A percentile compares a stretch with the other conserved stretches of the same genome.
These are phyloP conservation scores for Emmonsiellopsis sp. DNA, from an alignment of 2,329 filamentous ascomycete genomes.

Conservation along the genomic window DNA sequence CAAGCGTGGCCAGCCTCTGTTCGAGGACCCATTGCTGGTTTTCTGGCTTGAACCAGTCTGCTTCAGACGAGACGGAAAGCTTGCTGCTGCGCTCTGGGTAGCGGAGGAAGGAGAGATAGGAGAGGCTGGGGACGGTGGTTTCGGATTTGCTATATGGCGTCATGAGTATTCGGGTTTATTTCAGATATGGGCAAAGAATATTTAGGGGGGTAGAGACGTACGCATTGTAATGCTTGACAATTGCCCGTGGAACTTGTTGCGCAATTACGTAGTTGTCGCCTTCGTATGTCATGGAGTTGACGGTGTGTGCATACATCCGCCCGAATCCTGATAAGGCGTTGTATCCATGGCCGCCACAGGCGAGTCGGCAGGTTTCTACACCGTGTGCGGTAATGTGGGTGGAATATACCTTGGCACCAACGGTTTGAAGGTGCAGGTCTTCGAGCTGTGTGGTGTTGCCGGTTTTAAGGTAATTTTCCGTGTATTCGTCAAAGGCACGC, in stretches of 20 bases:
- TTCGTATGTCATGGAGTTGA: slow-evolving; percentile 25
- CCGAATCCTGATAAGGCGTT: slow-evolving; percentile 24
- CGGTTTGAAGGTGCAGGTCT: slow-evolving; percentile 17
- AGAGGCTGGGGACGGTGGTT: slow-evolving; percentile 12
- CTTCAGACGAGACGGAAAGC: slow-evolving; percentile 3
- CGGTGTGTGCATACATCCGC: slow-evolving; percentile 20
- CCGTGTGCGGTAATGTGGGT: slow-evolving; percentile 14
- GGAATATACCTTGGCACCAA: slow-evolving; percentile 16
- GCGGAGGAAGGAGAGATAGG: slow-evolving; percentile 14
- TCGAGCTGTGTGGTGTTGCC: slow-evolving; percentile 15
- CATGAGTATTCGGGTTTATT: not conserved
- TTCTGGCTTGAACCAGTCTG: slow-evolving; percentile 11
- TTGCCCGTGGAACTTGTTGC: slow-evolving; percentile 26
- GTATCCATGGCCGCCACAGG: slow-evolving; percentile 32
- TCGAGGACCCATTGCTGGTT: slow-evolving; percentile 16
- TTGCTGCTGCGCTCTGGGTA: not conserved
- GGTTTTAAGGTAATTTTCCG: slow-evolving; percentile 12
- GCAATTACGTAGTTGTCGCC: slow-evolving; percentile 37
- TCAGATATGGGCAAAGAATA: not conserved
- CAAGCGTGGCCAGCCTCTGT: slow-evolving; percentile 12
- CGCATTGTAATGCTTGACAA: slow-evolving; percentile 17
- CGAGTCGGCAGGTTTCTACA: slow-evolving; percentile 16
- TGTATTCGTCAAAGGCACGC: slow-evolving; percentile 14
- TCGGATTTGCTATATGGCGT: slow-evolving; percentile 10
- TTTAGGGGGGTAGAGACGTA: not conserved